Evolutionary conservation across 129 eudicot species (phyloP).

Genomic region (Cynara cardunculus): DNA sequence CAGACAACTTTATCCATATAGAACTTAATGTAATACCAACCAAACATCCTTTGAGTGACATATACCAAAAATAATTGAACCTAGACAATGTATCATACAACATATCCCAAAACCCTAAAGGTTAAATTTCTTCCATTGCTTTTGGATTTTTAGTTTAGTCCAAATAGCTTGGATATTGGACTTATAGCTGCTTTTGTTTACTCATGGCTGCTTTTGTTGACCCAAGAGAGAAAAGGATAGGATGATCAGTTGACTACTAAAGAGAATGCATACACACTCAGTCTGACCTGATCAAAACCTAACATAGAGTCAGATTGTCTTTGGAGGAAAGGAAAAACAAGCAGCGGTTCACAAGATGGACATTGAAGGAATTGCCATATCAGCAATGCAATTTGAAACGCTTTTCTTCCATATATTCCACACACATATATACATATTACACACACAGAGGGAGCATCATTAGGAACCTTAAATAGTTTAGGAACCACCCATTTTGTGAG

Average conservation of each 20-base stretch:
- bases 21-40: too few relatives aligned
- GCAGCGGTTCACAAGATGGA: neutral
- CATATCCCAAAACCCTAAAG: neutral
- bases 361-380: neutral
- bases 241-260: neutral
- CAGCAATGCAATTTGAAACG: neutral
- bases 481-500: neutral
- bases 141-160: neutral
- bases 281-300: conserved; percentile 10
- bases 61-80: too few relatives aligned
- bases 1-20: too few relatives aligned
- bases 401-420: neutral
- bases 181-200: conserved; percentile 23
- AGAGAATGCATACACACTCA: conserved; percentile 5
- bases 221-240: neutral
- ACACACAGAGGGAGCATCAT: too few relatives aligned
- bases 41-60: too few relatives aligned
- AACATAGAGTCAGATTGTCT: conserved; percentile 6
- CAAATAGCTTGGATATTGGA: conserved; percentile 11
- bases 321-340: conserved; percentile 1
- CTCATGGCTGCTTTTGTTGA: conserved; percentile 25
- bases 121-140: neutral
- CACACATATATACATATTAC: too few relatives aligned
- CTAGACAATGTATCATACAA: too few relatives aligned
- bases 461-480: neutral